phyloP scores from a whole-genome alignment of 2,329 filamentous ascomycete species.

The Trichoderma sp. region DNA sequence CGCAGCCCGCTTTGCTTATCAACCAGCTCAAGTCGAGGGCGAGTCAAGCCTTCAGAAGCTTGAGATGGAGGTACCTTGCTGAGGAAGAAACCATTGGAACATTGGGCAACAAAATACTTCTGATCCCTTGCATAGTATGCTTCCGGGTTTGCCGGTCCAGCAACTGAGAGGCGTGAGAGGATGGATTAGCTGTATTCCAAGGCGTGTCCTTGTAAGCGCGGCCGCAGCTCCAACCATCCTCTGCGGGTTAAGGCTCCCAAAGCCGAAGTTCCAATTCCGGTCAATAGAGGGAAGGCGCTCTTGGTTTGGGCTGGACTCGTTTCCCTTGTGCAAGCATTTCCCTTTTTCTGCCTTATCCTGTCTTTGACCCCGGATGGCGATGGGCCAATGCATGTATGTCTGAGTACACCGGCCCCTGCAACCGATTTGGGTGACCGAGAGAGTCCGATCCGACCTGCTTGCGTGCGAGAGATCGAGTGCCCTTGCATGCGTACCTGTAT shows the following conservation, averaged over 20 bases:
- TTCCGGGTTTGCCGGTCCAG: neutral
- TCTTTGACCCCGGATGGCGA: neutral
- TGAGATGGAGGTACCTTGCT: neutral
- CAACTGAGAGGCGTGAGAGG: neutral
- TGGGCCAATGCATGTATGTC: constrained; percentile 4
- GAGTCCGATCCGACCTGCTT: neutral
- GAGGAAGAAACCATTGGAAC: neutral
- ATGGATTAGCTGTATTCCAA: neutral
- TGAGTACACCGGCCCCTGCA: neutral
- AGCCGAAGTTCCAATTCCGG: neutral
- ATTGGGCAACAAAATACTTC: neutral
- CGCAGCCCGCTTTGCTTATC: neutral
- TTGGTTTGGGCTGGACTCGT: neutral
- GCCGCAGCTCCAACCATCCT: neutral
- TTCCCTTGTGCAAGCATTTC: neutral
- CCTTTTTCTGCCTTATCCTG: neutral
- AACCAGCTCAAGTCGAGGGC: neutral
- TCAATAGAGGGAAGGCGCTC: neutral
- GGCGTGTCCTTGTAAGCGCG: neutral
- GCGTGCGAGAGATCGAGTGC: neutral
- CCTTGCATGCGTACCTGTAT: neutral
- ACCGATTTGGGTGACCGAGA: neutral
- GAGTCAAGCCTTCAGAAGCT: neutral
- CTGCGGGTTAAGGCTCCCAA: neutral
- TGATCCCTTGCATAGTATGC: neutral